Evolutionary conservation across 805 yeast species (phyloP).

Genomic region (Yamadazyma philogaea): DNA sequence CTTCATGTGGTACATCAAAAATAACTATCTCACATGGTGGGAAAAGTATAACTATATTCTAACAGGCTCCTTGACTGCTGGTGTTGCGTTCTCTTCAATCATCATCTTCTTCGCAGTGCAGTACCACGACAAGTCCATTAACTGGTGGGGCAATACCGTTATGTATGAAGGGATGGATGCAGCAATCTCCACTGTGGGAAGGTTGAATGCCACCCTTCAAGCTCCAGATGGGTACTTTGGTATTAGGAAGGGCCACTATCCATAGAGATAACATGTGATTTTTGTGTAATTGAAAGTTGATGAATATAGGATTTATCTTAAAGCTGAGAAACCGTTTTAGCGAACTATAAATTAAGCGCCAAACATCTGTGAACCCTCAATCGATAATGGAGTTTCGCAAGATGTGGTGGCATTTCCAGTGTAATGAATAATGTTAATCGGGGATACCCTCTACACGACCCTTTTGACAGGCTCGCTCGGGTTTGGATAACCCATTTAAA

Average conservation of each 20-base stretch:
- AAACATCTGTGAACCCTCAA: too few species aligned
- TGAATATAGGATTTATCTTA: too few species aligned
- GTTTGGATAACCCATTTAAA: background rate
- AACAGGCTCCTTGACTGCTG: constrained; percentile 29
- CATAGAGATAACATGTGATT: too few species aligned
- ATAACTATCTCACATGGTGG: constrained; percentile 31
- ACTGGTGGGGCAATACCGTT: constrained; percentile 33
- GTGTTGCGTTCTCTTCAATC: constrained; percentile 33
- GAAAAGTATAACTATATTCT: constrained; percentile 34
- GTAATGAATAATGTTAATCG: too few species aligned
- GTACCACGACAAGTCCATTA: constrained; percentile 26
- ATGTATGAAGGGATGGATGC: constrained; percentile 24
- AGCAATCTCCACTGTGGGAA: constrained; percentile 26
- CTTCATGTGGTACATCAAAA: constrained; percentile 30
- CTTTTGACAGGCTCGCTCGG: too few species aligned
- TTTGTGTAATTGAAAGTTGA: too few species aligned
- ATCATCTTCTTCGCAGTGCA: constrained; percentile 38
- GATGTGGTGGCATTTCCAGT: too few species aligned
- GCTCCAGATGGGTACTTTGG: constrained; percentile 33
- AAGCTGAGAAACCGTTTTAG: too few species aligned
- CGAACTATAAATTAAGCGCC: too few species aligned
- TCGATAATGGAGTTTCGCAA: too few species aligned
- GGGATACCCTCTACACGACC: too few species aligned
- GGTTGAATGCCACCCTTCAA: constrained; percentile 25
- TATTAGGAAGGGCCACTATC: constrained; percentile 26